Percentiles rank a stretch among this genome's conserved stretches.
Evolutionary conservation across 2,329 filamentous ascomycete species (phyloP).

Genomic region (Aspergillus viridinutans): DNA sequence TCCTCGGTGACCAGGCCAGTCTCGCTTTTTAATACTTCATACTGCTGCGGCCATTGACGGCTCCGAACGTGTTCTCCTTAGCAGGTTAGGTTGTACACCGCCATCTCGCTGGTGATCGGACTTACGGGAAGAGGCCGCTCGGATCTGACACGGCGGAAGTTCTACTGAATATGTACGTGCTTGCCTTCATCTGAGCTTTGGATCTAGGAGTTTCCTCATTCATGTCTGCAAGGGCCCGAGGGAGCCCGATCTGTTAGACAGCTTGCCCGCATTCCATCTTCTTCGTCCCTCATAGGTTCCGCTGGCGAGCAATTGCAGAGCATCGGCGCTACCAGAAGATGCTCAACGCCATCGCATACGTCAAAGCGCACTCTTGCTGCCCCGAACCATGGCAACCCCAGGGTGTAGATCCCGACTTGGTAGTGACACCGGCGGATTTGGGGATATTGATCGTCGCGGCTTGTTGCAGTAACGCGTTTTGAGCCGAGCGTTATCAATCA

Average conservation of each 20-base stretch:
- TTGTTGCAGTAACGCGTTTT: neutral
- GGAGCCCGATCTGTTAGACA: constrained; percentile 14
- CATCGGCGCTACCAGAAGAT: neutral
- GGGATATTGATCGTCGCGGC: neutral
- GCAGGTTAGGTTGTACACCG: constrained; percentile 14
- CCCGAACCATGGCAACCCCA: neutral
- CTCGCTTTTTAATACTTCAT: neutral
- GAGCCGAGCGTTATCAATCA: neutral
- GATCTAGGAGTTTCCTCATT: constrained; percentile 8
- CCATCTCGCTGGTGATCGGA: constrained; percentile 12
- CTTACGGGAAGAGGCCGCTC: constrained; percentile 15
- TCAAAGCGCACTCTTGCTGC: neutral
- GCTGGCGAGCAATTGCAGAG: neutral
- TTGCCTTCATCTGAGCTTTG: constrained; percentile 2
- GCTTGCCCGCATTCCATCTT: constrained; percentile 8
- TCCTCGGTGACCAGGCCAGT: neutral
- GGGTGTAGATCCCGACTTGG: neutral
- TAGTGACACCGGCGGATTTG: neutral
- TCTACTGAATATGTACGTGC: constrained; percentile 5
- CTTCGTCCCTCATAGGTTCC: neutral
- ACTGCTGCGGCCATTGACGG: neutral
- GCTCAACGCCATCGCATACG: constrained; percentile 1
- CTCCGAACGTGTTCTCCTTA: neutral
- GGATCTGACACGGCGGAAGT: constrained; percentile 10
- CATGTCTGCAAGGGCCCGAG: constrained; percentile 20